A percentile compares a stretch with the other conserved stretches of the same genome.
Evolutionary conservation across 345 rosid genomes (phyloP).

Genomic region (Bruguiera parviflora): DNA sequence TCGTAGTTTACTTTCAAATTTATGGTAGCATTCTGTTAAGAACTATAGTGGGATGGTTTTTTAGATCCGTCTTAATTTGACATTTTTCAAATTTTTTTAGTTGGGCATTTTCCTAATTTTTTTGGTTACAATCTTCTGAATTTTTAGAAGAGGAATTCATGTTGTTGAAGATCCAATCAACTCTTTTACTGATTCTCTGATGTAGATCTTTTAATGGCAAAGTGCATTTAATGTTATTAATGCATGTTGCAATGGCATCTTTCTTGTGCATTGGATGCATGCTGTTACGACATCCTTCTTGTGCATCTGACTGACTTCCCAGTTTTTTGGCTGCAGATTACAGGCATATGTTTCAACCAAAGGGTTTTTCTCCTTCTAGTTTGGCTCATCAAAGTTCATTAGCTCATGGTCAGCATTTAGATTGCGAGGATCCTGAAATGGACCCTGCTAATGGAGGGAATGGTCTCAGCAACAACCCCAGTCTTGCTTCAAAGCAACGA

Average conservation of each 20-base stretch:
- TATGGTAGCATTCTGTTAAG: no score
- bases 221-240: neutral
- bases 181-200: neutral
- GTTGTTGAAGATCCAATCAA: neutral
- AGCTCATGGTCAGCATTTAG: constrained; percentile 53
- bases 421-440: constrained; percentile 53
- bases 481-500: constrained; percentile 94
- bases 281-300: neutral
- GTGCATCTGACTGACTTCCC: constrained; percentile 3
- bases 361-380: constrained; percentile 39
- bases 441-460: constrained; percentile 69
- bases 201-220: neutral
- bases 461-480: constrained; percentile 54
- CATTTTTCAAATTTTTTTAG: no score
- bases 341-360: constrained; percentile 48
- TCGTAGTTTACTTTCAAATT: no score
- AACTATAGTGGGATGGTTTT: no score
- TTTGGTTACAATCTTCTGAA: no score
- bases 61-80: no score
- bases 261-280: neutral
- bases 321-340: constrained; percentile 33
- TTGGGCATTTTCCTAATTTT: no score
- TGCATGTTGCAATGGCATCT: neutral
- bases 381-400: constrained; percentile 41
- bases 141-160: neutral